Evolutionary conservation across 148 eudicot species (phyloP).

Genomic region (Chenopodium quinoa): DNA sequence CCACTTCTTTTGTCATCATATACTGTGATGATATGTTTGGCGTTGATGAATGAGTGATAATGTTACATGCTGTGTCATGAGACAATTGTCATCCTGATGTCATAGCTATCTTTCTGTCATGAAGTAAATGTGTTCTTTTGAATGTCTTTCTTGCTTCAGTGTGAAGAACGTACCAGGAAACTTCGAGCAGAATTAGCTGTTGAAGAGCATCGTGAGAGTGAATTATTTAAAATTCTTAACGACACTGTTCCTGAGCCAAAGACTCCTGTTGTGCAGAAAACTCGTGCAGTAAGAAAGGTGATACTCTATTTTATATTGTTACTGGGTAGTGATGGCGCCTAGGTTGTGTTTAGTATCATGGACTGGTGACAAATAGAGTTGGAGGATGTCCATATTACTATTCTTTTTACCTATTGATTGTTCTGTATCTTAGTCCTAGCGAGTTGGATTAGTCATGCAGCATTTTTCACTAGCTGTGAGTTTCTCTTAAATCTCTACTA

Average conservation of each 20-base stretch:
- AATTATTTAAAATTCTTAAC: constrained; percentile 64
- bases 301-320: constrained; percentile 11
- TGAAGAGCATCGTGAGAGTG: constrained; percentile 82
- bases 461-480: background rate
- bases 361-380: background rate
- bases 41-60: background rate
- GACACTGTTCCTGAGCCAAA: constrained; percentile 70
- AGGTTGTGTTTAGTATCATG: background rate
- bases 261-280: constrained; percentile 48
- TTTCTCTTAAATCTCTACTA: background rate
- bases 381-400: background rate
- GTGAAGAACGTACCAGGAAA: constrained; percentile 83
- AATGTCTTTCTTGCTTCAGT: constrained; percentile 41
- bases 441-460: background rate
- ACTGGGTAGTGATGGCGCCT: background rate
- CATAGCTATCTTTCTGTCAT: background rate
- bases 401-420: background rate
- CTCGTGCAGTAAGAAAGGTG: constrained; percentile 71
- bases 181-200: constrained; percentile 86
- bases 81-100: background rate
- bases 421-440: background rate
- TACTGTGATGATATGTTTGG: background rate
- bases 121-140: constrained; percentile 1
- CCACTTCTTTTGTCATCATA: background rate
- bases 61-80: background rate